These are phyloP conservation scores for Penicillium decumbens DNA, from an alignment of 2,329 filamentous ascomycete genomes.

Conservation along the genomic window DNA sequence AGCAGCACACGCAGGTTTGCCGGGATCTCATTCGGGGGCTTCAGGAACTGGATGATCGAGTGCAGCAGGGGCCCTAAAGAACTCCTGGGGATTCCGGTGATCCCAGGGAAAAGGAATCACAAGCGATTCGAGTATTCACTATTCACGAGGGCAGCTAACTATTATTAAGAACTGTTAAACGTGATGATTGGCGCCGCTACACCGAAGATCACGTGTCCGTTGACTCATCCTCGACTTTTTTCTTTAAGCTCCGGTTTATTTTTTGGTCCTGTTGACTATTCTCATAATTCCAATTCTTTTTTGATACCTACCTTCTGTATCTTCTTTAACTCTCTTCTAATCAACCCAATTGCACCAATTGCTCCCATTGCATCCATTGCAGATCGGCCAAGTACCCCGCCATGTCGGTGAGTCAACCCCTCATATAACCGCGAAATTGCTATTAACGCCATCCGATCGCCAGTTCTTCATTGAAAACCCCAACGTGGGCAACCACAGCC, in stretches of 20 bases:
- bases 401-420: conserved; percentile 35
- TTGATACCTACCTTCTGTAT: background rate
- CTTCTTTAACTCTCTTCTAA: background rate
- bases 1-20: conserved; percentile 29
- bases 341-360: conserved; percentile 7
- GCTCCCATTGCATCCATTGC: background rate
- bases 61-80: conserved; percentile 14
- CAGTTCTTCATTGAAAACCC: conserved; percentile 75
- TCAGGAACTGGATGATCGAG: conserved; percentile 23
- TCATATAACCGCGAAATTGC: conserved; percentile 3
- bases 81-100: background rate
- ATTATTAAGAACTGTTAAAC: conserved; percentile 4
- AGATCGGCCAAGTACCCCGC: conserved; percentile 18
- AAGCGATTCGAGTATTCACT: background rate
- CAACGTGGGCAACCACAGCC: conserved; percentile 68
- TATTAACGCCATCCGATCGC: conserved; percentile 12
- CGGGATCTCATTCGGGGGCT: conserved; percentile 29
- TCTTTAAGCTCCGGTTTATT: conserved; percentile 1
- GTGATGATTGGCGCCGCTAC: conserved; percentile 19
- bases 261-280: background rate
- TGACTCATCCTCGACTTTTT: conserved; percentile 18
- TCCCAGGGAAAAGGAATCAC: background rate
- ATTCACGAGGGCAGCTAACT: background rate
- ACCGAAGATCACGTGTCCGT: conserved; percentile 30
- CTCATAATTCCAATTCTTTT: background rate